These are phyloP conservation scores for Yarrowia galli DNA, from an alignment of 1,139 yeast species.

Conservation along the genomic window DNA sequence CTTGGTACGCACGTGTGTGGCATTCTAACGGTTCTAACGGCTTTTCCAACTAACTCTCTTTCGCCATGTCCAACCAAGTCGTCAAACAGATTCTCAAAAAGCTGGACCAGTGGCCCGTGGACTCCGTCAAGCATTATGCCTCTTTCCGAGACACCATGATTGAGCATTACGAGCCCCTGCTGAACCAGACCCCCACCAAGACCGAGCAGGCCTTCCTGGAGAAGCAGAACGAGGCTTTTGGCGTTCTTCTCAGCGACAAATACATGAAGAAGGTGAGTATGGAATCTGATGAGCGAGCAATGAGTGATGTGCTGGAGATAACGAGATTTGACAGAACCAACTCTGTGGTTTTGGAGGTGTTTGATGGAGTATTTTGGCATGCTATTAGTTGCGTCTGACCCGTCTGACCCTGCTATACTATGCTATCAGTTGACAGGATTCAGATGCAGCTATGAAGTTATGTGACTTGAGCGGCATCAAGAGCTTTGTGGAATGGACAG, in stretches of 20 bases:
- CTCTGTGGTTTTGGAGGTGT: too few species aligned
- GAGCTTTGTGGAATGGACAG: too few species aligned
- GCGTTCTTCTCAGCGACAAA: conserved; percentile 28
- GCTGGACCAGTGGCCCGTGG: conserved; percentile 36
- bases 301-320: background rate
- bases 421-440: too few species aligned
- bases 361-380: too few species aligned
- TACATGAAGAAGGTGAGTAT: conserved; percentile 38
- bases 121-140: conserved; percentile 37
- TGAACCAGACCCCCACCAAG: conserved; percentile 30
- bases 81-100: conserved; percentile 36
- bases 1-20: conserved; percentile 10
- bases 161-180: conserved; percentile 36
- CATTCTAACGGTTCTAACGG: conserved; percentile 17
- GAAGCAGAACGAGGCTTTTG: conserved; percentile 35
- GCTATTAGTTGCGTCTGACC: too few species aligned
- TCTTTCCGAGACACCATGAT: conserved; percentile 37
- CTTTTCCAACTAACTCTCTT: background rate
- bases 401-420: too few species aligned
- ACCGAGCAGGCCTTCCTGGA: conserved; percentile 31
- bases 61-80: conserved; percentile 29
- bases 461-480: too few species aligned
- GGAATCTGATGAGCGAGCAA: background rate
- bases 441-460: too few species aligned
- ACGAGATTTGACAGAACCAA: background rate